A percentile compares a stretch with the other conserved stretches of the same genome.
These are phyloP conservation scores for Gossypium arboreum DNA, from an alignment of 345 rosid species.

Conservation along the genomic window DNA sequence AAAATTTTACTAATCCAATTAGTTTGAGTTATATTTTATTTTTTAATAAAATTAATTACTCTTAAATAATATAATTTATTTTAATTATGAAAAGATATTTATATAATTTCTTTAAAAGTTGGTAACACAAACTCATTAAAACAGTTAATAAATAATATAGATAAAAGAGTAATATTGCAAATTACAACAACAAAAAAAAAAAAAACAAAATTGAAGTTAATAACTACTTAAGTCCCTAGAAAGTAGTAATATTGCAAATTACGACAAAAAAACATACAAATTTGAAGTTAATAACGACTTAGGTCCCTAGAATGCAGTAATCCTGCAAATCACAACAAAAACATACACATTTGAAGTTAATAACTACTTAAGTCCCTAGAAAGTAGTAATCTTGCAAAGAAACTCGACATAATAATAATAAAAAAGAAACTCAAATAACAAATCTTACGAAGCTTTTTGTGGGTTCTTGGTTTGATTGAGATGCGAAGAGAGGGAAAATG, in stretches of 20 bases:
- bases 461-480: constrained; percentile 39
- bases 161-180: not conserved
- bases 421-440: not conserved
- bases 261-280: not conserved
- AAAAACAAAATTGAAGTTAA: not conserved
- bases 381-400: not conserved
- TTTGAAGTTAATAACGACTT: not conserved
- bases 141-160: too few relatives aligned
- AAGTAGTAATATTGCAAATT: not conserved
- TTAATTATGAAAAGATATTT: too few relatives aligned
- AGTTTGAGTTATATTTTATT: too few relatives aligned
- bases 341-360: not conserved
- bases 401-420: too few relatives aligned
- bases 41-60: too few relatives aligned
- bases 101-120: too few relatives aligned
- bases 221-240: not conserved
- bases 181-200: not conserved
- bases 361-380: not conserved
- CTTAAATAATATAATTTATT: too few relatives aligned
- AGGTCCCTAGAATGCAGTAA: not conserved
- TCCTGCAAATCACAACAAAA: not conserved
- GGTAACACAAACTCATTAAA: too few relatives aligned
- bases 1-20: too few relatives aligned
- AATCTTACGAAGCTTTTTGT: constrained; percentile 51
- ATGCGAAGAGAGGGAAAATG: constrained; percentile 39